These are phyloP conservation scores for Rhizophlyctis rosea DNA, from an alignment of 192 early-diverging fungal genomes.

Conservation along the genomic window DNA sequence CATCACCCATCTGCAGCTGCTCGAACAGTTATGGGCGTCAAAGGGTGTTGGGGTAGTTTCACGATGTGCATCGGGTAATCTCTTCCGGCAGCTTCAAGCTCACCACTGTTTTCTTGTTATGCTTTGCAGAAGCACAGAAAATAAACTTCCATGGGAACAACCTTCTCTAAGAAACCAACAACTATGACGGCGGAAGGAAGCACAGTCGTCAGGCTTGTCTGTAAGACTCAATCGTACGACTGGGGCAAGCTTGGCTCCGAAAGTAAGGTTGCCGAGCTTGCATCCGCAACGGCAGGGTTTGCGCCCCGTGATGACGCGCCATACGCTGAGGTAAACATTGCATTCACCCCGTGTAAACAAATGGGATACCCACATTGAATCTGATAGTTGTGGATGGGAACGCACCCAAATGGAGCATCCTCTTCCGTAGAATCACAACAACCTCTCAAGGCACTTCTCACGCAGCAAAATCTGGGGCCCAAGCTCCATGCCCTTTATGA, in stretches of 20 bases:
- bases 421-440: constrained; percentile 35
- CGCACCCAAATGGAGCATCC: constrained; percentile 90
- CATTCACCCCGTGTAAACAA: background rate
- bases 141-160: too few relatives aligned
- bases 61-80: too few relatives aligned
- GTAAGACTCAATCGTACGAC: constrained; percentile 86
- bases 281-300: constrained; percentile 52
- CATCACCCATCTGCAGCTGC: too few relatives aligned
- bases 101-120: too few relatives aligned
- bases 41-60: too few relatives aligned
- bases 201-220: constrained; percentile 28
- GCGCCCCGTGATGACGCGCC: constrained; percentile 59
- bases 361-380: constrained; percentile 12
- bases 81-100: too few relatives aligned
- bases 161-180: too few relatives aligned
- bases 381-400: constrained; percentile 93
- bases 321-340: constrained; percentile 80
- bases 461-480: constrained; percentile 44
- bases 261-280: constrained; percentile 86
- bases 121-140: too few relatives aligned
- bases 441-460: constrained; percentile 67
- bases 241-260: constrained; percentile 87
- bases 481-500: constrained; percentile 60
- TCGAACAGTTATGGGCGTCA: too few relatives aligned
- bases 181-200: background rate